Evolutionary conservation across 2,329 filamentous ascomycete species (phyloP), one percentile per base, ranked within the genome.

Genomic region (Ceratocystis variospora): DNA sequence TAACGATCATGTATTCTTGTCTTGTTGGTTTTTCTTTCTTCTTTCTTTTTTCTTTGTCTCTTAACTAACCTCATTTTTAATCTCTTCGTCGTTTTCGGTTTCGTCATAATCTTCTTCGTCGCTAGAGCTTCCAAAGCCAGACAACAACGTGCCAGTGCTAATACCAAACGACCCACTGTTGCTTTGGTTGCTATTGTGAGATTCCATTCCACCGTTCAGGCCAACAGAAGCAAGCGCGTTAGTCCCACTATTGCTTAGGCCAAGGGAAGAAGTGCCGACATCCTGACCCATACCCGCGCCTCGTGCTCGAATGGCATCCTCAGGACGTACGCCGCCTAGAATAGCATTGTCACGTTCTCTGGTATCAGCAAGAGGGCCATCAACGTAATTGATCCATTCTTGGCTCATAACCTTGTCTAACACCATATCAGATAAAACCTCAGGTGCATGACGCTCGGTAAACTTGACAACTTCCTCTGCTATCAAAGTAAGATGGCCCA

Each of bases 381-480:
- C 93, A 48, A 97, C 92, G 72, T 97, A 99, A 71, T 89, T 87
- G 71, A 94, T 88, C 94, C 94, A 99, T 68, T 91, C 87, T 64
- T 87, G 86, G 72, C 90, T 88, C 80, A 94, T 89, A 62, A 97
- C 90, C 71, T 88, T 90, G 71, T 96, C 89, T 70, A 96, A 80
- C 2, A 99, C 90, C 12, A 83, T 81, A 68, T 90, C 87, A 0
- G 91, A 94, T 8, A 97, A 80, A 22, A 93, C 79, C 76, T 97
- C 92, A 0, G 91, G 88, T 2, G 93, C 88, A 74, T 96, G 90
- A 65, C 94, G 86, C 76, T 96, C 94, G 45, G 91, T 96, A 73
- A 99, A 97, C 76, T 97, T 99, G 73, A 97, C 91, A 19, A 99
- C 94, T 76, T 99, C 94, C 76, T 99, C 94, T 37, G 94, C 93